Evolutionary conservation across 768 basidiomycete genomes (phyloP).

Genomic region (Pleurotus giganteus): DNA sequence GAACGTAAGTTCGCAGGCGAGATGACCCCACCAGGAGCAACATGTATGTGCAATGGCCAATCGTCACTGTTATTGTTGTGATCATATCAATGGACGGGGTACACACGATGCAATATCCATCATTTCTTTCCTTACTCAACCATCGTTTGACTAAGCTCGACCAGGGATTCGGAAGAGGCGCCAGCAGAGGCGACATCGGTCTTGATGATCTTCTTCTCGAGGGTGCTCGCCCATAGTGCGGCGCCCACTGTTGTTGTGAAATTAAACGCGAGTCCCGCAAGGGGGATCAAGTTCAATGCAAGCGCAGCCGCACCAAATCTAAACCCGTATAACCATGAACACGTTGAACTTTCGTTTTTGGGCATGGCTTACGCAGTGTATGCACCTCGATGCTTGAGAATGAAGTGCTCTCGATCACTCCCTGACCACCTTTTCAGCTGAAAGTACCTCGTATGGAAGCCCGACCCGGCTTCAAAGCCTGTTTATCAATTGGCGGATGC

Average conservation of each 20-base stretch:
- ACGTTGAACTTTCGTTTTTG: neutral
- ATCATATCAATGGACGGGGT: no score
- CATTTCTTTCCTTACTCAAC: no score
- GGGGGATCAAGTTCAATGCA: constrained; percentile 58
- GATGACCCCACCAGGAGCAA: no score
- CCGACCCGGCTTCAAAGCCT: constrained; percentile 48
- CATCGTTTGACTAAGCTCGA: no score
- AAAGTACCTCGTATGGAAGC: constrained; percentile 67
- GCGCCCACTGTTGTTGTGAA: constrained; percentile 68
- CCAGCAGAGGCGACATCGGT: neutral
- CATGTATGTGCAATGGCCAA: no score
- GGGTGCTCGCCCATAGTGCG: constrained; percentile 66
- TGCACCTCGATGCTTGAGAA: constrained; percentile 48
- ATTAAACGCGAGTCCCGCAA: constrained; percentile 56
- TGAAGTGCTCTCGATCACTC: constrained; percentile 39
- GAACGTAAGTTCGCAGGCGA: no score
- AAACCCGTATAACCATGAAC: neutral
- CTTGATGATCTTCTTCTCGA: constrained; percentile 40
- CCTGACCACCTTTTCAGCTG: constrained; percentile 58
- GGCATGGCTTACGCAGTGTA: constrained; percentile 57
- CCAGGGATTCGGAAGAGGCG: no score
- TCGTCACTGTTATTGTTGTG: no score
- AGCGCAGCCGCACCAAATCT: constrained; percentile 63
- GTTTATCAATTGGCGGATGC: neutral
- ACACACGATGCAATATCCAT: no score